A percentile compares a stretch with the other conserved stretches of the same genome.
phyloP scores from a whole-genome alignment of 176 grass and related monocot species.

The Aechmea fasciata region DNA sequence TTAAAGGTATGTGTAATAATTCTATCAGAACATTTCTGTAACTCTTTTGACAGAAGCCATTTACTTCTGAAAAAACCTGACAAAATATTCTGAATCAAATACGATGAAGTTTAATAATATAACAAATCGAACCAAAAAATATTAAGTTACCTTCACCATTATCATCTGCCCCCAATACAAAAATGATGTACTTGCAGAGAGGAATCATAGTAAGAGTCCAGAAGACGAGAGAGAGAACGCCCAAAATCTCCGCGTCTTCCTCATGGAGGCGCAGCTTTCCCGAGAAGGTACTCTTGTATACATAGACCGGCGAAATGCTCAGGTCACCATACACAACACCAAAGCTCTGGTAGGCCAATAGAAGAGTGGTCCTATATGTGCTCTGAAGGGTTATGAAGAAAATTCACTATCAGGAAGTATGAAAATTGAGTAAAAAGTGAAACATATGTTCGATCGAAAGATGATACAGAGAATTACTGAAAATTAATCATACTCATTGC shows the following conservation, averaged over 20 bases:
- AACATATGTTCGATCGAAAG: no score
- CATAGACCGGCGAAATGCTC: constrained; percentile 77
- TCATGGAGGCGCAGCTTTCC: constrained; percentile 72
- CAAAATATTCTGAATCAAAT: no score
- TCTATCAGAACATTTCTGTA: no score
- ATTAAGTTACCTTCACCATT: constrained; percentile 59
- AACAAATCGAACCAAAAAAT: no score
- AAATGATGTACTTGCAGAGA: constrained; percentile 79
- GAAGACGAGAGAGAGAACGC: constrained; percentile 69
- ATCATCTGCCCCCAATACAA: constrained; percentile 79
- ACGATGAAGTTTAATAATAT: no score
- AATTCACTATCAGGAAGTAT: not conserved
- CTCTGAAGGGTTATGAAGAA: constrained; percentile 5
- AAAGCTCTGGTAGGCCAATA: constrained; percentile 81
- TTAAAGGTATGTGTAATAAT: not conserved
- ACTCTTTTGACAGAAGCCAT: no score
- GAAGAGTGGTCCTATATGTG: constrained; percentile 33
- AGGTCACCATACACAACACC: constrained; percentile 84
- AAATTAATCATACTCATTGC: no score
- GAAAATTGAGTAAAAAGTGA: not conserved
- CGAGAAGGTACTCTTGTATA: constrained; percentile 91
- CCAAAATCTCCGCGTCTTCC: constrained; percentile 79
- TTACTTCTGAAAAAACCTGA: no score
- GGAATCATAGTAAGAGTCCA: constrained; percentile 89
- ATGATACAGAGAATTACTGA: no score